Percentiles rank a stretch among this genome's conserved stretches.
phyloP scores from a whole-genome alignment of 192 early-diverging fungal species.

The Mortierella claussenii region DNA sequence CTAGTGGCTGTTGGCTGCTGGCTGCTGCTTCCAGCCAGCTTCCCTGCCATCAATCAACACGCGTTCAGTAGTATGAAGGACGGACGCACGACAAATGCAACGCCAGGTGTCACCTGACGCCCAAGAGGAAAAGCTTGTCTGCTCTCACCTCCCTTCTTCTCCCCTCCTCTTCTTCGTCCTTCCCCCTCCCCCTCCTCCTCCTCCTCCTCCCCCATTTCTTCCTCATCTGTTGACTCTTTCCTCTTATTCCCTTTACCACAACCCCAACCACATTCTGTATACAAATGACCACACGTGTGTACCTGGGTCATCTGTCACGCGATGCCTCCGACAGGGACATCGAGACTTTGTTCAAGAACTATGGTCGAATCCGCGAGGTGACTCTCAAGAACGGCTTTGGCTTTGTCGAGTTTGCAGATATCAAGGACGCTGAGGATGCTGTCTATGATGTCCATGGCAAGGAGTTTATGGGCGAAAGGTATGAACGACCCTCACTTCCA shows the following conservation, averaged over 20 bases:
- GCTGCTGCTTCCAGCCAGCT: too few species aligned
- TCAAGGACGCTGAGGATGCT: constrained; percentile 88
- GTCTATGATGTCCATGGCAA: constrained; percentile 84
- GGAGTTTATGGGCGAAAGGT: constrained; percentile 87
- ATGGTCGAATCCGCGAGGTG: constrained; percentile 83
- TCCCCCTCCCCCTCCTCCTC: neutral
- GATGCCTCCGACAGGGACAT: constrained; percentile 85
- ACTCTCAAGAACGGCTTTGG: constrained; percentile 87
- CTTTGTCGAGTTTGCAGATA: constrained; percentile 91
- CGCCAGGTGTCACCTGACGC: too few species aligned
- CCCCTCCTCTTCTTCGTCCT: neutral
- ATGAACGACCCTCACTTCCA: neutral
- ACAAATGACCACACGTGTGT: constrained; percentile 62
- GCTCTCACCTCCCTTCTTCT: neutral
- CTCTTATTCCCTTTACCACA: neutral
- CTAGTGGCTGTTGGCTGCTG: too few species aligned
- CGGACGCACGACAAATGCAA: too few species aligned
- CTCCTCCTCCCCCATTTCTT: neutral
- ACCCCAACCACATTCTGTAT: neutral
- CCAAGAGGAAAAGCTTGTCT: too few species aligned
- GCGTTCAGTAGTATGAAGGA: too few species aligned
- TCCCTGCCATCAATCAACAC: too few species aligned
- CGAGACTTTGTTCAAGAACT: constrained; percentile 79
- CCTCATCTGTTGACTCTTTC: neutral
- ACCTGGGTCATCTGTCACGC: constrained; percentile 84